Evolutionary conservation across 2,329 filamentous ascomycete genomes (phyloP).

Genomic region (Pyricularia grisea): DNA sequence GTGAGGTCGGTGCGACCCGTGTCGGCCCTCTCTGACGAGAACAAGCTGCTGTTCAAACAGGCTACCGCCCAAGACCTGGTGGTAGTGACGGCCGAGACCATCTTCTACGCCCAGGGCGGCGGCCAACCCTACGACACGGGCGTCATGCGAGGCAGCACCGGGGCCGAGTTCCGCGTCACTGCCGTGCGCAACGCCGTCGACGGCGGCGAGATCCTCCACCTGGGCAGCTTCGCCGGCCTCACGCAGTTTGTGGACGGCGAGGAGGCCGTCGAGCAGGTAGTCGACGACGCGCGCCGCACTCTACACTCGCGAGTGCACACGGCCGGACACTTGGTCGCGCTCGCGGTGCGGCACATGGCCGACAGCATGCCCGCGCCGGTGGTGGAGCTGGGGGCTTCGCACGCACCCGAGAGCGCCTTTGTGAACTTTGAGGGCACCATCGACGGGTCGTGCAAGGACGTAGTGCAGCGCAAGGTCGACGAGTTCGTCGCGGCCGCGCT

Average conservation of each 20-base stretch:
- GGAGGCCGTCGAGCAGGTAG: slow-evolving; percentile 37
- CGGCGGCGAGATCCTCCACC: slow-evolving; percentile 53
- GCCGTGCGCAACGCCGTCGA: slow-evolving; percentile 43
- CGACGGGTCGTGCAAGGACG: slow-evolving; percentile 49
- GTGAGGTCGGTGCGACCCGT: neutral
- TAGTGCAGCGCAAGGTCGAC: slow-evolving; percentile 53
- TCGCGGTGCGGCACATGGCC: slow-evolving; percentile 52
- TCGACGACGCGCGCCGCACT: slow-evolving; percentile 50
- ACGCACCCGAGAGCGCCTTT: slow-evolving; percentile 57
- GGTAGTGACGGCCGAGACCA: slow-evolving; percentile 49
- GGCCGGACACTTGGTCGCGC: slow-evolving; percentile 61
- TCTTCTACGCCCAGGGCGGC: slow-evolving; percentile 68
- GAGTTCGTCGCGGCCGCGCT: slow-evolving; percentile 44
- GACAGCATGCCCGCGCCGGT: slow-evolving; percentile 41
- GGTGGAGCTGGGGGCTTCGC: slow-evolving; percentile 61
- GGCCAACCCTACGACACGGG: slow-evolving; percentile 64
- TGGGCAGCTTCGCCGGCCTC: slow-evolving; percentile 43
- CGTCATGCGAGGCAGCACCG: slow-evolving; percentile 29
- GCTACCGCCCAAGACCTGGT: neutral
- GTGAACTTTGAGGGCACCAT: slow-evolving; percentile 62
- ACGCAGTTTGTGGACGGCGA: slow-evolving; percentile 29
- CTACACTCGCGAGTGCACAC: slow-evolving; percentile 64
- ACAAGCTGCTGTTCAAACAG: neutral
- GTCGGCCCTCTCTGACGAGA: neutral
- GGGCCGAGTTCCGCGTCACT: slow-evolving; percentile 37